These are phyloP conservation scores for Bolboschoenus planiculmis DNA, from an alignment of 176 grass and related monocot genomes.

Conservation along the genomic window DNA sequence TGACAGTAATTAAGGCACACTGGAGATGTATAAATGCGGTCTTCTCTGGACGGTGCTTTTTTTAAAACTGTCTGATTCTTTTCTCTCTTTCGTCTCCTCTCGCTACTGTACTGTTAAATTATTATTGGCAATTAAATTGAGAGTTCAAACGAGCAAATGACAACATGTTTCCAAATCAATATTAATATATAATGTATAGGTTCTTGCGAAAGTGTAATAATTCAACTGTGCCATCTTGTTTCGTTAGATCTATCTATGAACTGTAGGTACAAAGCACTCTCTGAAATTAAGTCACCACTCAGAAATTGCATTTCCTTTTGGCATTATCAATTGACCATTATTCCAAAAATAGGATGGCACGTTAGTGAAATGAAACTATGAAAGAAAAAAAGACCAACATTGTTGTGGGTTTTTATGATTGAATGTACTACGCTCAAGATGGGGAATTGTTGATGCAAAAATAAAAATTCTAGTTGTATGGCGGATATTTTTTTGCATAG, in stretches of 20 bases:
- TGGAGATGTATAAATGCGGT: conserved; percentile 19
- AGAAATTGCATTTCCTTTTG: neutral
- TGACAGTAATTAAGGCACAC: conserved; percentile 23
- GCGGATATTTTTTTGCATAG: neutral
- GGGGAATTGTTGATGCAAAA: neutral
- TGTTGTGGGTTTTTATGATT: neutral
- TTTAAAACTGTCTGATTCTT: neutral
- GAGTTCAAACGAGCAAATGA: neutral
- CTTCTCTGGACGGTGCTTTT: conserved; percentile 10
- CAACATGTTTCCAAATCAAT: neutral
- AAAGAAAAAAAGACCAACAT: neutral
- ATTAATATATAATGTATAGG: neutral
- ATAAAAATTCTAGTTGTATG: neutral
- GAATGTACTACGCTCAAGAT: neutral
- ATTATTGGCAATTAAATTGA: conserved; percentile 6
- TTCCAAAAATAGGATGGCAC: neutral
- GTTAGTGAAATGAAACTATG: neutral
- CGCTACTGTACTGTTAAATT: neutral
- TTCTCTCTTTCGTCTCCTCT: neutral
- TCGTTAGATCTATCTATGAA: neutral
- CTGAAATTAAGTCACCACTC: neutral
- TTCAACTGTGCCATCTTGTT: neutral
- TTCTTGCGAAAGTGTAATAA: neutral
- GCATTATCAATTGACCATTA: neutral
- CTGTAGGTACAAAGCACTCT: neutral